These are phyloP conservation scores for Acacia acuminata DNA, from an alignment of 306 rosid genomes.

Conservation along the genomic window DNA sequence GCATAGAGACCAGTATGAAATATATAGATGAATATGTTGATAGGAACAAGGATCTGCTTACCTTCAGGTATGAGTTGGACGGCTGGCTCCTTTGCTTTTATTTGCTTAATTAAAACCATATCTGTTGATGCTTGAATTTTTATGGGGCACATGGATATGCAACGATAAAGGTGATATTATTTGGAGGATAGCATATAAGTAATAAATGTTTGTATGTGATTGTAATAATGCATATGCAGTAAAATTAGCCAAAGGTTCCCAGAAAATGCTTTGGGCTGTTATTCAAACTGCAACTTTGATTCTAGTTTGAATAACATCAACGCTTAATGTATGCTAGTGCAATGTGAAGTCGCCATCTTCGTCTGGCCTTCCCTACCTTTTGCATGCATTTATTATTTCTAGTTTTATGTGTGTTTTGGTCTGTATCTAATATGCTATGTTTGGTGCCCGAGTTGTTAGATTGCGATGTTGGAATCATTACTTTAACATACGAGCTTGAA, in stretches of 20 bases:
- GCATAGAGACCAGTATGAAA: not conserved
- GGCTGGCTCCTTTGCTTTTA: constrained; percentile 17
- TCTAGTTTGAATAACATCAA: not conserved
- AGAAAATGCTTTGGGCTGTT: not conserved
- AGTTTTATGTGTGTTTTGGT: not conserved
- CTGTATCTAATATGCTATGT: not conserved
- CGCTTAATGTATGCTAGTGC: not conserved
- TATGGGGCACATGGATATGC: not conserved
- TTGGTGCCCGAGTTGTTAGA: constrained; percentile 7
- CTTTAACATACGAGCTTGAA: not conserved
- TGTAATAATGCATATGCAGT: not conserved
- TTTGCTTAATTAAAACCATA: not conserved
- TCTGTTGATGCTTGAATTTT: not conserved
- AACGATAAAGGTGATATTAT: constrained; percentile 2
- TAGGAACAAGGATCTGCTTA: constrained; percentile 1
- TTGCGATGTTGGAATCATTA: not conserved
- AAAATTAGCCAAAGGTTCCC: not conserved
- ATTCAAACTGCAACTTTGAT: not conserved
- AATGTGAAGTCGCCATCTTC: constrained; percentile 10
- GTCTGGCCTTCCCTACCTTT: not conserved
- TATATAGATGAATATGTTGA: constrained; percentile 1
- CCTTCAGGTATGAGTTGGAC: constrained; percentile 25
- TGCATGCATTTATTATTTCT: not conserved
- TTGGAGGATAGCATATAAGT: constrained; percentile 8
- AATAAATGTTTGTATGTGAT: constrained; percentile 6